Percentiles rank a stretch among this genome's conserved stretches.
Conservation (phyloP, 2,329 filamentous ascomycete species). For the Calcarisporium arbuscula region DNA sequence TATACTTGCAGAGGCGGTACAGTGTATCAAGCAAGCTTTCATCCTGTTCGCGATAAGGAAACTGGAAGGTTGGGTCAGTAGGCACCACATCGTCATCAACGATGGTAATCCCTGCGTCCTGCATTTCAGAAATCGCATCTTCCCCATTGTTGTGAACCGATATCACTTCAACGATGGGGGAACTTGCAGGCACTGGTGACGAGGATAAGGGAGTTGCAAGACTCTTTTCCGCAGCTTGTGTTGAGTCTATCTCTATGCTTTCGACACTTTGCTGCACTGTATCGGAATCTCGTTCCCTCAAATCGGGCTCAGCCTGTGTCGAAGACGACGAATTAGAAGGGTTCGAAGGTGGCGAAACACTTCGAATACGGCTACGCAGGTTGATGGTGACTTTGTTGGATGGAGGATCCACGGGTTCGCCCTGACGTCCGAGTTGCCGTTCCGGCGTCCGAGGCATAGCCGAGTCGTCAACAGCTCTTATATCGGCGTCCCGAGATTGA, state of each 20-base stretch:
- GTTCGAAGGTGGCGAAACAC: background rate
- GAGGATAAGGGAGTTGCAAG: conserved; percentile 24
- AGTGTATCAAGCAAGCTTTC: conserved; percentile 25
- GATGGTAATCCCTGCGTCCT: conserved; percentile 21
- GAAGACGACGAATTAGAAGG: conserved; percentile 36
- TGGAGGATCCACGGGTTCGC: conserved; percentile 26
- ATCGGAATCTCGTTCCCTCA: conserved; percentile 12
- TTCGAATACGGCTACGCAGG: conserved; percentile 21
- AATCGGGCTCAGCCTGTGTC: conserved; percentile 15
- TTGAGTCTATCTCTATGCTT: conserved; percentile 33
- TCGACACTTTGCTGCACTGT: conserved; percentile 40
- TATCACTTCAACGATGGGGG: conserved; percentile 38
- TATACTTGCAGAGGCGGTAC: conserved; percentile 30
- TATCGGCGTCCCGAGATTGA: no score
- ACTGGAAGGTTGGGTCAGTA: conserved; percentile 37
- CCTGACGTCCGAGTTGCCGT: conserved; percentile 21
- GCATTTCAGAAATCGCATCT: conserved; percentile 20
- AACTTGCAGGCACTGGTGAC: conserved; percentile 34
- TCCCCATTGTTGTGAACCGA: conserved; percentile 30
- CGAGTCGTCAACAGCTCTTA: conserved; percentile 2
- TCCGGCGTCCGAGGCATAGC: conserved; percentile 36
- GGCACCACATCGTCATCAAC: conserved; percentile 15
- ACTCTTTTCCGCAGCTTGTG: conserved; percentile 15
- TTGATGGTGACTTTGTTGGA: conserved; percentile 58
- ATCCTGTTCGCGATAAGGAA: conserved; percentile 37